A percentile compares a stretch with the other conserved stretches of the same genome.
Evolutionary conservation across 495 filamentous ascomycete genomes (phyloP).

Genomic region (Penicillium lagena): DNA sequence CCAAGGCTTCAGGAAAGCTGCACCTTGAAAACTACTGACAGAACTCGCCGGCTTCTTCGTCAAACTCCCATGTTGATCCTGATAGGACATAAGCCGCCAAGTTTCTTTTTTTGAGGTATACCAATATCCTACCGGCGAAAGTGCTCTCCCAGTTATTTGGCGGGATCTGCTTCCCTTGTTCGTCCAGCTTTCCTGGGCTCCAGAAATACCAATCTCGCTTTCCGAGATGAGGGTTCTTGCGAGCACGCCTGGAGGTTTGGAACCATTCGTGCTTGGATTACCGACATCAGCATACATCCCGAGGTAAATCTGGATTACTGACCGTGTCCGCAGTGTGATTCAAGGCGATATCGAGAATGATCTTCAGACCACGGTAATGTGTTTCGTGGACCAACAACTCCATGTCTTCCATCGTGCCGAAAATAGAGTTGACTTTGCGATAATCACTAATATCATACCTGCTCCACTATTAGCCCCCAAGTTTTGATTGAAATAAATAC

Average conservation of each 20-base stretch:
- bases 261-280: constrained; percentile 61
- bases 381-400: constrained; percentile 42
- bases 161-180: constrained; percentile 37
- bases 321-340: constrained; percentile 53
- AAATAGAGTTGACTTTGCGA: constrained; percentile 42
- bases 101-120: too few relatives aligned
- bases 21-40: constrained; percentile 9
- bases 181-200: constrained; percentile 35
- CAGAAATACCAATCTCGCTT: constrained; percentile 52
- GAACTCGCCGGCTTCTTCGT: constrained; percentile 38
- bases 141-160: constrained; percentile 50
- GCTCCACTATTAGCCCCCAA: background rate
- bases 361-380: constrained; percentile 44
- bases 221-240: constrained; percentile 5
- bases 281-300: constrained; percentile 48
- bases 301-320: constrained; percentile 34
- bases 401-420: constrained; percentile 48
- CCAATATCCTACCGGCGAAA: constrained; percentile 11
- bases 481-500: background rate
- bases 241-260: constrained; percentile 41
- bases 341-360: constrained; percentile 58
- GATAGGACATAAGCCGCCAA: constrained; percentile 5
- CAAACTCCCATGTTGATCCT: constrained; percentile 39
- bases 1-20: background rate
- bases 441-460: constrained; percentile 53